Evolutionary conservation across 2,329 filamentous ascomycete genomes (phyloP).

Genomic region (Fusarium longipes): DNA sequence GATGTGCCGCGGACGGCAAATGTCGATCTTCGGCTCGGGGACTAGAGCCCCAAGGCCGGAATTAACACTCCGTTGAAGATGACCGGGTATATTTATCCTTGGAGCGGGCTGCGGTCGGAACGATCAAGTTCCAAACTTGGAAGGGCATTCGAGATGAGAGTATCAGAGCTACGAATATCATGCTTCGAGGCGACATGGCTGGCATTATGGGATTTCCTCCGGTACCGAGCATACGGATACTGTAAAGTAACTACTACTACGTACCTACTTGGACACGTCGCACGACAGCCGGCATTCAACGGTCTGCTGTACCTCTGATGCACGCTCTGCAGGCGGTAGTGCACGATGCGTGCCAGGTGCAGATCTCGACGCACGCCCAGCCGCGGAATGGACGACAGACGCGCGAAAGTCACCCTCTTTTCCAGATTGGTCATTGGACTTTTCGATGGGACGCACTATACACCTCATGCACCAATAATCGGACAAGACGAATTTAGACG

Average conservation of each 20-base stretch:
- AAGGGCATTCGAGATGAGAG: slow-evolving; percentile 28
- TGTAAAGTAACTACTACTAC: slow-evolving; percentile 1
- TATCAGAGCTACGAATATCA: slow-evolving; percentile 15
- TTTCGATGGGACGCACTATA: slow-evolving; percentile 24
- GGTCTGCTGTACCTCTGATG: slow-evolving; percentile 9
- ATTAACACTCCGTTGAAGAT: slow-evolving; percentile 34
- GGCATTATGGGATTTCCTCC: slow-evolving; percentile 13
- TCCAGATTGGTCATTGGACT: slow-evolving; percentile 17
- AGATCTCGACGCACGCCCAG: slow-evolving; percentile 21
- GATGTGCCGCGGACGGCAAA: slow-evolving; percentile 46
- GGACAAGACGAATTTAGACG: slow-evolving; percentile 36
- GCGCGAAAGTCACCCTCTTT: slow-evolving; percentile 33
- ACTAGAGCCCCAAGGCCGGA: slow-evolving; percentile 39
- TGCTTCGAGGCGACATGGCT: not conserved
- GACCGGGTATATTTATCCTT: slow-evolving; percentile 1
- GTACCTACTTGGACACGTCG: slow-evolving; percentile 23
- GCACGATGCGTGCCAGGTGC: slow-evolving; percentile 7
- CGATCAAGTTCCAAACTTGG: slow-evolving; percentile 13
- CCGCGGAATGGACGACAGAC: slow-evolving; percentile 34
- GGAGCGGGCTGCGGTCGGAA: slow-evolving; percentile 4
- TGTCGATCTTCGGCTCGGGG: slow-evolving; percentile 43
- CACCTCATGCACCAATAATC: slow-evolving; percentile 37
- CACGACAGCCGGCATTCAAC: slow-evolving; percentile 31
- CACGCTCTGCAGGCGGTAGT: not conserved
- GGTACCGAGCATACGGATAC: slow-evolving; percentile 16